phyloP scores from a whole-genome alignment of 2,329 filamentous ascomycete genomes.

The Stachybotrys chartarum region DNA sequence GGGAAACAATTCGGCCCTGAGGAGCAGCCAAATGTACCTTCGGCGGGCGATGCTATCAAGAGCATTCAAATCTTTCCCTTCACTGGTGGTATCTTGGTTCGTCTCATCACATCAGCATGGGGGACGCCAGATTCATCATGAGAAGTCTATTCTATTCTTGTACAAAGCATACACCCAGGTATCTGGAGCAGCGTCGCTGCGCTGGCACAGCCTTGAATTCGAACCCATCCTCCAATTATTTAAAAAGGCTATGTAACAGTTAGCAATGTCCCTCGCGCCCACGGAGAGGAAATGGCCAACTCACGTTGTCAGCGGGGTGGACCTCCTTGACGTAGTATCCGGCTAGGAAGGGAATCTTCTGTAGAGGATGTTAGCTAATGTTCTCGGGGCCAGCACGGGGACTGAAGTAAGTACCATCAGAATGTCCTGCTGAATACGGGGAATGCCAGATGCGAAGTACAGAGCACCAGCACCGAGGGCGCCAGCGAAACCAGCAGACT shows the following conservation, averaged over 20 bases:
- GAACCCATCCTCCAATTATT: constrained; percentile 16
- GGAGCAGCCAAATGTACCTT: too few species aligned
- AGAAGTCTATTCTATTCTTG: constrained; percentile 29
- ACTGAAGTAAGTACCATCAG: constrained; percentile 38
- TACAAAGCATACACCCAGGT: constrained; percentile 23
- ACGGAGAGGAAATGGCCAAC: constrained; percentile 16
- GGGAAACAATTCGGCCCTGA: too few species aligned
- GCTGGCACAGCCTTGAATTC: constrained; percentile 20
- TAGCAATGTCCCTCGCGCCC: constrained; percentile 8
- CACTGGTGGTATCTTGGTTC: too few species aligned
- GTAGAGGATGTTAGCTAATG: constrained; percentile 13
- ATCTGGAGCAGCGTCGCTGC: constrained; percentile 1
- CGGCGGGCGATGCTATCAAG: too few species aligned
- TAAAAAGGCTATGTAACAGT: constrained; percentile 31
- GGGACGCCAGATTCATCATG: constrained; percentile 6
- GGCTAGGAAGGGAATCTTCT: constrained; percentile 51
- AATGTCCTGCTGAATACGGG: constrained; percentile 52
- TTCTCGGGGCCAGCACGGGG: background rate
- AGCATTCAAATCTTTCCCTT: too few species aligned
- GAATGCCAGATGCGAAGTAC: constrained; percentile 56
- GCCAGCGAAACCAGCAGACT: constrained; percentile 47
- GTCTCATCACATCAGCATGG: background rate
- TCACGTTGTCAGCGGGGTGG: constrained; percentile 56
- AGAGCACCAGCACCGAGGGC: constrained; percentile 51
- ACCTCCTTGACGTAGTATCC: constrained; percentile 44